Conservation (phyloP, 202 grass and related monocot genomes). For the Saccharum hybrid region DNA sequence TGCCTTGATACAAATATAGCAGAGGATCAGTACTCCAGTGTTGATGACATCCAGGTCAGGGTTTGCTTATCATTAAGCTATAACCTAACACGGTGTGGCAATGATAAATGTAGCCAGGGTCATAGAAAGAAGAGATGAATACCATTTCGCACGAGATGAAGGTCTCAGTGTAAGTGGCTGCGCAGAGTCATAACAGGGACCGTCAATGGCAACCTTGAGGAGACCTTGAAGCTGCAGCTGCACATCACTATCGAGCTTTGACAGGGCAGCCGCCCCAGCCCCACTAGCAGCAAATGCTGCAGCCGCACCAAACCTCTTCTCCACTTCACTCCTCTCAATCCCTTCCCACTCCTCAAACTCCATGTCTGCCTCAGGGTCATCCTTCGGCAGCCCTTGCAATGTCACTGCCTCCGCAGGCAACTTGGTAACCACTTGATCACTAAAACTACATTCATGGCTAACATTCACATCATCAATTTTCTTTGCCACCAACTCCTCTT, state of each 20-base stretch:
- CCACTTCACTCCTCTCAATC: constrained; percentile 86
- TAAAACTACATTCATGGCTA: constrained; percentile 28
- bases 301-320: constrained; percentile 71
- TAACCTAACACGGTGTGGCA: neutral
- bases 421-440: constrained; percentile 33
- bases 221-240: constrained; percentile 80
- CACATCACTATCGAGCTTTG: constrained; percentile 61
- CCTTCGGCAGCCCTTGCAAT: constrained; percentile 41
- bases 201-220: constrained; percentile 84
- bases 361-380: constrained; percentile 29
- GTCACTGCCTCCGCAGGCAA: constrained; percentile 36
- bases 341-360: constrained; percentile 86
- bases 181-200: constrained; percentile 68
- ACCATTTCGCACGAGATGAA: constrained; percentile 90
- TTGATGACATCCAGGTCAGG: neutral
- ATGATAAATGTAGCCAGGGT: constrained; percentile 24
- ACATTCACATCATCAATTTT: constrained; percentile 22
- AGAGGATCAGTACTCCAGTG: neutral
- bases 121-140: constrained; percentile 13
- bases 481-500: neutral
- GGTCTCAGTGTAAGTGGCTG: constrained; percentile 78
- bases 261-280: constrained; percentile 54
- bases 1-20: constrained; percentile 30
- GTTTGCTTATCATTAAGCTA: neutral
- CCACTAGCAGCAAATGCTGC: constrained; percentile 59